These are phyloP conservation scores for Hymenoscyphus infarciens DNA, from an alignment of 2,329 filamentous ascomycete genomes.

Conservation along the genomic window DNA sequence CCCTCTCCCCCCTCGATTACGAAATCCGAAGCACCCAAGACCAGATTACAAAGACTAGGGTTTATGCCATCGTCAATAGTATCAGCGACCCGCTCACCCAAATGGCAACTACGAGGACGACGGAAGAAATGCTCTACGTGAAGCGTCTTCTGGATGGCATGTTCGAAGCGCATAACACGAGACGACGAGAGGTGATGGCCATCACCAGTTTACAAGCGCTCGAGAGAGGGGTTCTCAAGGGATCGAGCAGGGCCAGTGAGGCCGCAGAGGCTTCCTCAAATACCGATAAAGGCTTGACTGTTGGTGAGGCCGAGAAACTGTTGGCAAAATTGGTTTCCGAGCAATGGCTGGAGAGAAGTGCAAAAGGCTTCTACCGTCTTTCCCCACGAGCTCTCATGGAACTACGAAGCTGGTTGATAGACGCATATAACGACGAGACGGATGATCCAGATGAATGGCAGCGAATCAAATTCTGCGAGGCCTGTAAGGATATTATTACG, in stretches of 20 bases:
- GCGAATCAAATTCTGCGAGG: conserved; percentile 81
- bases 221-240: conserved; percentile 62
- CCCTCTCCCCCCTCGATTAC: conserved; percentile 76
- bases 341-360: conserved; percentile 79
- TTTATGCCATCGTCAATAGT: conserved; percentile 85
- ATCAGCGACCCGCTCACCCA: conserved; percentile 82
- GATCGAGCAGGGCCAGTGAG: conserved; percentile 35
- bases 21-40: conserved; percentile 76
- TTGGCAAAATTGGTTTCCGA: conserved; percentile 69
- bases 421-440: conserved; percentile 79
- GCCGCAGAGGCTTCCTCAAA: conserved; percentile 34
- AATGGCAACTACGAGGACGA: conserved; percentile 72
- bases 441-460: conserved; percentile 59
- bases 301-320: conserved; percentile 72
- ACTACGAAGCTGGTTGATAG: conserved; percentile 76
- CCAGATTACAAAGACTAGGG: conserved; percentile 62
- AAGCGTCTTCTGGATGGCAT: conserved; percentile 85
- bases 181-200: conserved; percentile 77
- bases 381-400: conserved; percentile 80
- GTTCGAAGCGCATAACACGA: conserved; percentile 84
- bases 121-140: conserved; percentile 86
- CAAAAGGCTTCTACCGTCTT: conserved; percentile 68
- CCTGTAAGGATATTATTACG: conserved; percentile 87
- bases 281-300: conserved; percentile 60
- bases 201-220: conserved; percentile 75